A percentile compares a stretch with the other conserved stretches of the same genome.
Conservation (phyloP, 2,329 filamentous ascomycete species). For the Stromatinia cepivora region DNA sequence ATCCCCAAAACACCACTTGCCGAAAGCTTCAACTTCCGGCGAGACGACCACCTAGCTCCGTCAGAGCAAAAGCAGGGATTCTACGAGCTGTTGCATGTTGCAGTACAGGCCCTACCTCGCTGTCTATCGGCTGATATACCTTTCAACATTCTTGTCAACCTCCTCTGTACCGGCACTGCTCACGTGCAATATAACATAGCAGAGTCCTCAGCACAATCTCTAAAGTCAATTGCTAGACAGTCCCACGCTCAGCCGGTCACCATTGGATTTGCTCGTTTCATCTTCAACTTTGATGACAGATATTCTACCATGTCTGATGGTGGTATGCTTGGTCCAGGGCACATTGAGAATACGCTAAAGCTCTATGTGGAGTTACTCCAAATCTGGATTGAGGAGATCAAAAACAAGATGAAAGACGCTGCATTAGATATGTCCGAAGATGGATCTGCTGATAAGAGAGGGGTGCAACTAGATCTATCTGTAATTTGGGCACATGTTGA, state of each 20-base stretch:
- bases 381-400: conserved; percentile 98
- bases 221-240: conserved; percentile 94
- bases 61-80: conserved; percentile 89
- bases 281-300: conserved; percentile 96
- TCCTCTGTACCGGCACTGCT: conserved; percentile 93
- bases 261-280: conserved; percentile 94
- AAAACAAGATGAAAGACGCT: conserved; percentile 76
- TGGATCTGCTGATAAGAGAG: conserved; percentile 65
- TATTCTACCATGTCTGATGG: conserved; percentile 98
- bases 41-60: conserved; percentile 71
- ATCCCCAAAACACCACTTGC: conserved; percentile 93
- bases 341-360: conserved; percentile 91
- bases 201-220: conserved; percentile 82
- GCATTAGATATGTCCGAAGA: conserved; percentile 64
- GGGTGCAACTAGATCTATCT: conserved; percentile 78
- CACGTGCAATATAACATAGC: conserved; percentile 94
- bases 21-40: conserved; percentile 90
- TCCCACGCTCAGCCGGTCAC: conserved; percentile 93
- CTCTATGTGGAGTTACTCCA: conserved; percentile 91
- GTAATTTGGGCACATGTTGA: conserved; percentile 92
- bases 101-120: conserved; percentile 91
- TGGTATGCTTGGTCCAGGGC: conserved; percentile 88
- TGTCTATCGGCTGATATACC: conserved; percentile 89
- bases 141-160: conserved; percentile 89
- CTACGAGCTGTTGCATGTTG: conserved; percentile 92